phyloP scores from a whole-genome alignment of 257 asterid species.

The Verbena officinalis region DNA sequence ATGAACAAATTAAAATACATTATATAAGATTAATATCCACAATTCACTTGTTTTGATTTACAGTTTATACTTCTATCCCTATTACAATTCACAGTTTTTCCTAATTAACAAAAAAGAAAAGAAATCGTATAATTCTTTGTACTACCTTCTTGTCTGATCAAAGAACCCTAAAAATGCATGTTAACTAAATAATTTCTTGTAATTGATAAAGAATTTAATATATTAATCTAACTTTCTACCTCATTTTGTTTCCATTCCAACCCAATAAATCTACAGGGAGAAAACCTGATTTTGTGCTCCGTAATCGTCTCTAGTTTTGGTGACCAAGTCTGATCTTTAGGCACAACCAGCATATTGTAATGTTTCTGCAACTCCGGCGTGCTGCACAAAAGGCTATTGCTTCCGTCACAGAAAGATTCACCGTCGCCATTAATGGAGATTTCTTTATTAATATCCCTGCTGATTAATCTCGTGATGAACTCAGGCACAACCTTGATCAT shows the following conservation, averaged over 20 bases:
- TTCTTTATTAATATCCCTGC: not conserved
- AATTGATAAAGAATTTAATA: not conserved
- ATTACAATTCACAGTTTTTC: too few relatives aligned
- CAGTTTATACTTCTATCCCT: too few relatives aligned
- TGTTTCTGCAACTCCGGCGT: constrained; percentile 86
- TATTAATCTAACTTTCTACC: not conserved
- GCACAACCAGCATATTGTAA: constrained; percentile 64
- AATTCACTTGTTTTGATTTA: too few relatives aligned
- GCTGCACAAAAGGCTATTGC: constrained; percentile 47
- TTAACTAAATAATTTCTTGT: not conserved
- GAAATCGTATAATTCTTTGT: too few relatives aligned
- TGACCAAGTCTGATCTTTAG: constrained; percentile 67
- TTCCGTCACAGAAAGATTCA: not conserved
- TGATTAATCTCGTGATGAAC: constrained; percentile 50
- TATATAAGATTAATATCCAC: too few relatives aligned
- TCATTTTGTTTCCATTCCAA: constrained; percentile 63
- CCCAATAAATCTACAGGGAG: constrained; percentile 69
- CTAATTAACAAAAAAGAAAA: not conserved
- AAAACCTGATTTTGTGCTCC: constrained; percentile 65
- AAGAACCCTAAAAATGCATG: constrained; percentile 4
- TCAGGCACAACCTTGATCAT: constrained; percentile 66
- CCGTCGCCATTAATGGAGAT: not conserved
- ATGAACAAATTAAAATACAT: too few relatives aligned
- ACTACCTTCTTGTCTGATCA: not conserved
- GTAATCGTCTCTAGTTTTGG: constrained; percentile 81